phyloP scores from a whole-genome alignment of 225 moss, liverwort and hornwort species.

The Pseudisothecium myosuroides region DNA sequence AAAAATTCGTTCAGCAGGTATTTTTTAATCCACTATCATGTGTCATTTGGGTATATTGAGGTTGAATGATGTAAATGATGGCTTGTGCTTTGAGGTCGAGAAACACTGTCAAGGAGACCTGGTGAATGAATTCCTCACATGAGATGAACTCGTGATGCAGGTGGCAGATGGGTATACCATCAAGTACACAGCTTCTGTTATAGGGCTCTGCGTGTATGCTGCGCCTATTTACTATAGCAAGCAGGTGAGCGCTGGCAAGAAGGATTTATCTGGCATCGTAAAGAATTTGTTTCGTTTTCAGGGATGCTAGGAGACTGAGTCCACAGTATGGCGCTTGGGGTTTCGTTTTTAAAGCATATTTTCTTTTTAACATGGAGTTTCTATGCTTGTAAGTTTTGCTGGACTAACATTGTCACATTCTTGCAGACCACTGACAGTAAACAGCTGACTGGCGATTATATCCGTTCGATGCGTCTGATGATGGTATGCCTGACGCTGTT shows the following conservation, averaged over 20 bases:
- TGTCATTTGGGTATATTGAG: background rate
- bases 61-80: background rate
- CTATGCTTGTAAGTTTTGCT: background rate
- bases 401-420: background rate
- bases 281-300: background rate
- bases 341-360: background rate
- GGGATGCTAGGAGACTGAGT: background rate
- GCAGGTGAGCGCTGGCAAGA: slow-evolving; percentile 11
- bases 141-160: slow-evolving; percentile 7
- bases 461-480: slow-evolving; percentile 57
- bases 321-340: background rate
- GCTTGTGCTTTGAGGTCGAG: background rate
- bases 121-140: background rate
- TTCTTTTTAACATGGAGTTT: background rate
- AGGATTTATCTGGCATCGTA: background rate
- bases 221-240: slow-evolving; percentile 42
- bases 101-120: background rate
- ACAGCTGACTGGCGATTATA: slow-evolving; percentile 46
- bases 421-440: slow-evolving; percentile 27
- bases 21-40: background rate
- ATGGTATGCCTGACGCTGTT: slow-evolving; percentile 14
- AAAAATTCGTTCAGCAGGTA: slow-evolving; percentile 53
- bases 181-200: slow-evolving; percentile 46
- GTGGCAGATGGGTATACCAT: slow-evolving; percentile 52
- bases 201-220: slow-evolving; percentile 47